A percentile compares a stretch with the other conserved stretches of the same genome.
Conservation (phyloP, 2,329 filamentous ascomycete genomes). For the Aspergillus transmontanensis region DNA sequence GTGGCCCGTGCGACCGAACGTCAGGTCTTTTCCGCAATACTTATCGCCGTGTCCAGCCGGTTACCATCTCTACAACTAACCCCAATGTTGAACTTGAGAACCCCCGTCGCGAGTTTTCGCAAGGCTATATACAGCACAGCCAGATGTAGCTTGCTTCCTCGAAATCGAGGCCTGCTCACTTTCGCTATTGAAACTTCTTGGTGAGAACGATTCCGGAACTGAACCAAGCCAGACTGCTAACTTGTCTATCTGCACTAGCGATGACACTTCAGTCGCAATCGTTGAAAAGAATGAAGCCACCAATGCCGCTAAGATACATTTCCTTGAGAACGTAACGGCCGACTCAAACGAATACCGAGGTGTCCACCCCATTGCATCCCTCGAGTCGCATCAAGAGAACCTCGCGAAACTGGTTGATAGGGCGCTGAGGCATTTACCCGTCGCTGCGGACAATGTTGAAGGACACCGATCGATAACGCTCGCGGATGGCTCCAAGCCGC, state of each 20-base stretch:
- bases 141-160: slow-evolving; percentile 4
- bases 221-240: neutral
- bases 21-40: slow-evolving; percentile 23
- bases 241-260: slow-evolving; percentile 50
- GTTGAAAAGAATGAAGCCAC: slow-evolving; percentile 58
- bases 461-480: slow-evolving; percentile 19
- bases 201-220: slow-evolving; percentile 25
- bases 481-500: slow-evolving; percentile 28
- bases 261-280: slow-evolving; percentile 89
- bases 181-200: slow-evolving; percentile 52
- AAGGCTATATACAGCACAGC: slow-evolving; percentile 17
- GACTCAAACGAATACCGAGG: slow-evolving; percentile 75
- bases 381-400: slow-evolving; percentile 72
- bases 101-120: slow-evolving; percentile 22
- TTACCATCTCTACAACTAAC: slow-evolving; percentile 3
- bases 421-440: slow-evolving; percentile 61
- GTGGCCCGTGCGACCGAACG: slow-evolving; percentile 33
- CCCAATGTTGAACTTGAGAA: slow-evolving; percentile 30
- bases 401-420: slow-evolving; percentile 69
- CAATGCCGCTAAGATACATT: slow-evolving; percentile 62
- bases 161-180: slow-evolving; percentile 41
- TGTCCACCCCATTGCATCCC: slow-evolving; percentile 76
- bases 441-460: slow-evolving; percentile 22
- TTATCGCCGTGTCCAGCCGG: neutral
- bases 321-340: slow-evolving; percentile 79